Base-by-base conservation (phyloP, 2,329 filamentous ascomycete species). In the Monilinia laxa region DNA sequence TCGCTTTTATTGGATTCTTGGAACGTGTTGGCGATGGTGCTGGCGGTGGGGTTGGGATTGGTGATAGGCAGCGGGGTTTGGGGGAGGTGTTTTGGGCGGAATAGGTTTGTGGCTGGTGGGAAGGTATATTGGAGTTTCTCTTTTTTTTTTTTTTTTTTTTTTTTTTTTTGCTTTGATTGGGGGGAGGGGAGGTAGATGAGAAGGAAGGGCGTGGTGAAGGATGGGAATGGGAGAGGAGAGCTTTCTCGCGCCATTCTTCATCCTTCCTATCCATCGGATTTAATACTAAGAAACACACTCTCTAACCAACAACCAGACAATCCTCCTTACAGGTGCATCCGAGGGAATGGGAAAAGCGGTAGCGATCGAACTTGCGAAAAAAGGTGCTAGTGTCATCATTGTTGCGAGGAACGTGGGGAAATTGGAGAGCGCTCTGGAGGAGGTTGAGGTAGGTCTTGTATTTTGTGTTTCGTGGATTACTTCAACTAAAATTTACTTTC, bases 251-350 rank as follows among this genome's bases (percentile, higher is more conserved):
- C 31, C 31, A 6, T 35, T 35, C 31, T 6, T 35, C 31, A 35
- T 35, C 7, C 5, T 7, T 35, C 31, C 31, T 35, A 42, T 9
- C 12, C 2, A 42, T 42, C 40, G 3, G 40, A 16, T 42, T 42
- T 11, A 23, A 23, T 56, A 20, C 31, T 35, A 35, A 16, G 28
- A 16, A 20, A 25, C 16, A 42, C 25, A n/a, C 14, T 9, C 53
- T 23, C 23, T 51, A 65, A 62, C 35, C 16, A 52, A 59, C 35
- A 14, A 67, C 72, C 31, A 97, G 93, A 97, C 93, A 2, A 84
- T 96, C 63, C 82, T 98, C 65, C 82, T 99, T 63, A 99, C 95
- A 0, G 95, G 95, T 57, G 93, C 89, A 42, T 97, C 95, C 0
- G 91, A 97, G 76, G 95, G 95, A 67, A 92, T 97, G 90, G 95